These are phyloP conservation scores for Triticum timopheevii DNA, from an alignment of 176 grass and related monocot genomes.

Conservation along the genomic window DNA sequence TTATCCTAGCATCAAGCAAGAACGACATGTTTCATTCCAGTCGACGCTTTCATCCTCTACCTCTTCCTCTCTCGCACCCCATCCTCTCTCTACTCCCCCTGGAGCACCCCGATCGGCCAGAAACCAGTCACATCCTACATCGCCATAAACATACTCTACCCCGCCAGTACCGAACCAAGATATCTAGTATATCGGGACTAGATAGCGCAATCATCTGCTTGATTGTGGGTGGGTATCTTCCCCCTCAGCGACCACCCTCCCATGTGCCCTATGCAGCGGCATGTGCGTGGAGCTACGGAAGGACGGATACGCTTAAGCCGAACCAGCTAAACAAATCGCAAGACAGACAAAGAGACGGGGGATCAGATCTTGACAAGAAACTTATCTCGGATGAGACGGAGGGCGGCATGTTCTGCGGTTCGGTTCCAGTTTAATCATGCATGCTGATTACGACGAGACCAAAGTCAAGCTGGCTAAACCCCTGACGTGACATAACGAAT, in stretches of 20 bases:
- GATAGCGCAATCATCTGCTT: conserved; percentile 22
- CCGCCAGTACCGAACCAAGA: neutral
- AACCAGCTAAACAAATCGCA: conserved; percentile 12
- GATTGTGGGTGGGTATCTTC: neutral
- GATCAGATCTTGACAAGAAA: neutral
- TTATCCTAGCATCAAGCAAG: no score
- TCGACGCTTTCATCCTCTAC: no score
- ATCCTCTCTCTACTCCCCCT: no score
- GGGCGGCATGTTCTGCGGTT: neutral
- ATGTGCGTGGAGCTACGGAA: conserved; percentile 28
- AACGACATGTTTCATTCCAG: no score
- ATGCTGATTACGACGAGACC: conserved; percentile 21
- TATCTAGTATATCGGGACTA: neutral
- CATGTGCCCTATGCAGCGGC: conserved; percentile 43
- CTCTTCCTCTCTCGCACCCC: no score
- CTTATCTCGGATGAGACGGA: conserved; percentile 1
- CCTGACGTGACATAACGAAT: neutral
- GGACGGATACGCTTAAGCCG: conserved; percentile 22
- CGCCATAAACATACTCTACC: neutral
- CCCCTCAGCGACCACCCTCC: conserved; percentile 31
- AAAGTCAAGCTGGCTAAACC: conserved; percentile 14
- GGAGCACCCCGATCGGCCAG: no score
- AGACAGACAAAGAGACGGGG: conserved; percentile 13
- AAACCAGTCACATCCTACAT: no score
- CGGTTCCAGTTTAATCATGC: neutral